phyloP scores from a whole-genome alignment of 164 flowering plant genomes.

The Chimonanthus praecox region DNA sequence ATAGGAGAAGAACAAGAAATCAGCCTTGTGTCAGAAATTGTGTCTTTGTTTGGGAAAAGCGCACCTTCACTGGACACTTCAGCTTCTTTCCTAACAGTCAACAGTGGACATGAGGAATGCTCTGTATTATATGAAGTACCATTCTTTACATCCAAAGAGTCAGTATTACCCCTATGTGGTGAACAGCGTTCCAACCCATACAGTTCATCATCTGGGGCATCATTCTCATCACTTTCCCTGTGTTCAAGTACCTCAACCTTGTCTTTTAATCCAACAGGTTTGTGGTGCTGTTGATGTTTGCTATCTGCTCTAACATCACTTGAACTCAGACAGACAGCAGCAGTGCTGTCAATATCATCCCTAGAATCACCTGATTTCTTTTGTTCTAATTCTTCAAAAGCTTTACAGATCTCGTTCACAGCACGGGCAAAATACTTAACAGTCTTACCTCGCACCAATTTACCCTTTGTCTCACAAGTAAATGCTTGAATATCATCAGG shows the following conservation, averaged over 20 bases:
- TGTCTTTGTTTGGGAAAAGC: conserved; percentile 20
- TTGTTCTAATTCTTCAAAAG: conserved; percentile 57
- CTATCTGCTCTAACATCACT: conserved; percentile 24
- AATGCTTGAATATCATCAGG: conserved; percentile 84
- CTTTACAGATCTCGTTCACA: conserved; percentile 81
- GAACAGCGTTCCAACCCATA: conserved; percentile 35
- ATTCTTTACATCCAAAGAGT: conserved; percentile 8
- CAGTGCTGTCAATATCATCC: conserved; percentile 29
- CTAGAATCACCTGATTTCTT: conserved; percentile 26
- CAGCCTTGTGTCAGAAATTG: conserved; percentile 9
- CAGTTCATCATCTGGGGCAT: conserved; percentile 23
- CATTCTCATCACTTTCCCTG: conserved; percentile 15
- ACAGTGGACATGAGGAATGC: conserved; percentile 15
- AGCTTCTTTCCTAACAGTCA: conserved; percentile 18
- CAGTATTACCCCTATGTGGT: conserved; percentile 18
- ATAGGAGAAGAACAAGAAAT: conserved; percentile 12
- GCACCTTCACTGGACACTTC: conserved; percentile 19
- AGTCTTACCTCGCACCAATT: conserved; percentile 64
- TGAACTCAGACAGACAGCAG: conserved; percentile 20
- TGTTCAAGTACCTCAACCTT: conserved; percentile 15
- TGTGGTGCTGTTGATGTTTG: conserved; percentile 4
- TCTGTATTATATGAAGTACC: conserved; percentile 4
- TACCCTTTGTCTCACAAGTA: conserved; percentile 62
- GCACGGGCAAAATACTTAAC: conserved; percentile 70
- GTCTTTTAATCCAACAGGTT: conserved; percentile 21